phyloP scores from a whole-genome alignment of 257 asterid genomes.

The Perilla frutescens region DNA sequence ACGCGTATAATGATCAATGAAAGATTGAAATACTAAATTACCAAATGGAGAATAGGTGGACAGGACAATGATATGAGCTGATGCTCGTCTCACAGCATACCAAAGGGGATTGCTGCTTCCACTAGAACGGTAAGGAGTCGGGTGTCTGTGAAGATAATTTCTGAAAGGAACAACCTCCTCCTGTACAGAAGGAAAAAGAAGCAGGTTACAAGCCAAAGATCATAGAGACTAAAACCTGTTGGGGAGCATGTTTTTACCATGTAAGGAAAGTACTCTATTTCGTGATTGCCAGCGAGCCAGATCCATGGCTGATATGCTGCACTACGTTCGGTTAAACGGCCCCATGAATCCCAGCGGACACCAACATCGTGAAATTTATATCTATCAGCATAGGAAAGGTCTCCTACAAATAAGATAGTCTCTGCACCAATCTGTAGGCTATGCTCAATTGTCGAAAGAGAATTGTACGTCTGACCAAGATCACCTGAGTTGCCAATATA shows the following conservation, averaged over 20 bases:
- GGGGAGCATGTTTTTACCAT: conserved; percentile 63
- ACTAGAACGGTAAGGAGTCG: conserved; percentile 86
- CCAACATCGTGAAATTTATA: conserved; percentile 82
- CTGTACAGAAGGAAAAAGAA: conserved; percentile 48
- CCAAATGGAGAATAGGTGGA: conserved; percentile 99
- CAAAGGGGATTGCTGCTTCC: conserved; percentile 87
- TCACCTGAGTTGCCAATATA: conserved; percentile 64
- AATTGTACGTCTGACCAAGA: conserved; percentile 97
- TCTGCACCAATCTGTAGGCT: conserved; percentile 72
- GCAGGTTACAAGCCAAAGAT: neutral
- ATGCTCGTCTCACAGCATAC: conserved; percentile 95
- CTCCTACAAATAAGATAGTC: conserved; percentile 88
- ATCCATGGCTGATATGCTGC: conserved; percentile 93
- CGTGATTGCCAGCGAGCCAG: conserved; percentile 97
- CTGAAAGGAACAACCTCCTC: conserved; percentile 87
- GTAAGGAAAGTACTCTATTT: conserved; percentile 85
- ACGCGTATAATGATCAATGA: too few relatives aligned
- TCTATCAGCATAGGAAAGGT: conserved; percentile 96
- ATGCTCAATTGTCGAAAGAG: conserved; percentile 88
- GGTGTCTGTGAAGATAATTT: conserved; percentile 83
- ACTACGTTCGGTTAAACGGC: conserved; percentile 78
- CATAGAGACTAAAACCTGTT: neutral
- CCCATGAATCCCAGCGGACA: conserved; percentile 98
- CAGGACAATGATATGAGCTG: conserved; percentile 91
- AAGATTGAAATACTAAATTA: conserved; percentile 37